These are phyloP conservation scores for Phanerochaete carnosa DNA, from an alignment of 768 basidiomycete species.

Conservation along the genomic window DNA sequence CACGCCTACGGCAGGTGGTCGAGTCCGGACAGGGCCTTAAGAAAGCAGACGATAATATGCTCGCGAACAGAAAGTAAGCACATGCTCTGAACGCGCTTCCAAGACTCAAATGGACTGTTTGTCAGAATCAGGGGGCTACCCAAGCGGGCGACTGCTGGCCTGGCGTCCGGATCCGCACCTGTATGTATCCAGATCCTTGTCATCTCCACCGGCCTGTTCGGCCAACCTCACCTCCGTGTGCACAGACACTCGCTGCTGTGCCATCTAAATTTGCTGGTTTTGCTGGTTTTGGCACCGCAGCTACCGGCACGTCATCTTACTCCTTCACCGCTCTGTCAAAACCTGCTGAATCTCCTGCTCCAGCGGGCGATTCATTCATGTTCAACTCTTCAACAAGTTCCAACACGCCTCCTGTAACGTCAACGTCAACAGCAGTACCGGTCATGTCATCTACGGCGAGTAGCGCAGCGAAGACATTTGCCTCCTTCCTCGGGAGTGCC, in stretches of 20 bases:
- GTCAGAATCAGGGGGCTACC: constrained; percentile 66
- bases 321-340: constrained; percentile 29
- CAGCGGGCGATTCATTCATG: constrained; percentile 33
- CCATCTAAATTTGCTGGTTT: constrained; percentile 51
- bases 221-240: background rate
- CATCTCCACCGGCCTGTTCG: background rate
- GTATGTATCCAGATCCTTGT: background rate
- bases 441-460: constrained; percentile 27
- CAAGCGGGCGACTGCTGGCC: constrained; percentile 36
- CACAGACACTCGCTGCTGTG: constrained; percentile 8
- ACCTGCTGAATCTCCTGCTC: constrained; percentile 17
- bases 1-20: background rate
- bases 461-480: constrained; percentile 50
- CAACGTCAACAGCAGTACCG: constrained; percentile 11
- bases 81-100: background rate
- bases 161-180: constrained; percentile 9
- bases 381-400: constrained; percentile 24
- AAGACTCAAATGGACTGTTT: background rate
- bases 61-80: constrained; percentile 58
- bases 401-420: background rate
- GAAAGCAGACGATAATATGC: constrained; percentile 55
- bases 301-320: constrained; percentile 33
- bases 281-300: constrained; percentile 44
- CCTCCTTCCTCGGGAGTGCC: constrained; percentile 30
- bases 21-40: constrained; percentile 42